Conservation (phyloP, 2,329 filamentous ascomycete species). For the Xylariaceae sp. region DNA sequence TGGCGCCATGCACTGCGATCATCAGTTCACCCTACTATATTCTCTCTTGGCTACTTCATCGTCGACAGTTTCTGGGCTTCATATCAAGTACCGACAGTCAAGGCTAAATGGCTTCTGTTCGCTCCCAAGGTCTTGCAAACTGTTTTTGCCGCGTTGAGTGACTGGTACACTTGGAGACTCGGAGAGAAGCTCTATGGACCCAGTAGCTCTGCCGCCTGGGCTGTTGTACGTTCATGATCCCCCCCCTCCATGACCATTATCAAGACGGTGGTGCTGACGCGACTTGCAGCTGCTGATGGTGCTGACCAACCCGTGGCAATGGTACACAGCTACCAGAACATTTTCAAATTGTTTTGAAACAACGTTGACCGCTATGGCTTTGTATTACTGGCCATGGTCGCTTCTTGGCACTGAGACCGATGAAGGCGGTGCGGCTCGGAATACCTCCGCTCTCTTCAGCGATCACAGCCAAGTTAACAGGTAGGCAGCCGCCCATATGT, state of each 20-base stretch:
- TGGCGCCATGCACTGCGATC: constrained; percentile 85
- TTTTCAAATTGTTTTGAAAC: constrained; percentile 93
- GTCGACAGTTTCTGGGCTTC: constrained; percentile 52
- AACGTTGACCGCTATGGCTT: constrained; percentile 72
- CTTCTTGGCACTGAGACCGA: constrained; percentile 44
- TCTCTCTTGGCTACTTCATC: constrained; percentile 66
- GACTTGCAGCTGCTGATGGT: constrained; percentile 59
- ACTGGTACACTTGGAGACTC: constrained; percentile 85
- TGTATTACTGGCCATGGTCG: constrained; percentile 84
- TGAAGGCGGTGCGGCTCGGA: constrained; percentile 38
- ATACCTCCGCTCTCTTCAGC: constrained; percentile 28
- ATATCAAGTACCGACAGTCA: constrained; percentile 41
- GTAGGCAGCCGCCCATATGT: constrained; percentile 18
- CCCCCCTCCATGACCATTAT: not conserved
- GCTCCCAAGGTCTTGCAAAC: constrained; percentile 74
- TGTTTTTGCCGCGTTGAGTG: constrained; percentile 67
- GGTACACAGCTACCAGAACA: constrained; percentile 89
- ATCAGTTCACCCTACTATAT: constrained; percentile 83
- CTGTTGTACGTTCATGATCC: constrained; percentile 53
- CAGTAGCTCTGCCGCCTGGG: constrained; percentile 57
- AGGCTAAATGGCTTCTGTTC: constrained; percentile 62
- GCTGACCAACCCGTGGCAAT: constrained; percentile 83
- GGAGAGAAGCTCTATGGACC: constrained; percentile 67
- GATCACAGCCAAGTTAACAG: constrained; percentile 30
- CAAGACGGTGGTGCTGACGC: constrained; percentile 13